Evolutionary conservation across 495 filamentous ascomycete genomes (phyloP).

Genomic region (Penicillium roqueforti): DNA sequence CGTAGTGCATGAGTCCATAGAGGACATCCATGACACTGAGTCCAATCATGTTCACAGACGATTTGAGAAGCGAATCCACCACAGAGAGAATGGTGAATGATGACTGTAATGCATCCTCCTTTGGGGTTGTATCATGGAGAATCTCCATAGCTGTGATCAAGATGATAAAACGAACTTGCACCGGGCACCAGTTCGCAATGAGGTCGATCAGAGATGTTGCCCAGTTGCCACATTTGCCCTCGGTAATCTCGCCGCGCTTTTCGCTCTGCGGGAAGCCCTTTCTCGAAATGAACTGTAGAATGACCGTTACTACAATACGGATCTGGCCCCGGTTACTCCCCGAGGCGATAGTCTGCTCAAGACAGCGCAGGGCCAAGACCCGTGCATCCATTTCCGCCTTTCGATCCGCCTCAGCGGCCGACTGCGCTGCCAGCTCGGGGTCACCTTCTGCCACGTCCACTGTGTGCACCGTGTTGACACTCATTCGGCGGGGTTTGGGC

Average conservation of each 20-base stretch:
- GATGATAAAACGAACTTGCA: constrained; percentile 87
- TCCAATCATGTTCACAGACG: constrained; percentile 86
- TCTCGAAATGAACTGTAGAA: constrained; percentile 66
- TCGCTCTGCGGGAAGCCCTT: constrained; percentile 40
- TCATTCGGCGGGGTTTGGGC: constrained; percentile 60
- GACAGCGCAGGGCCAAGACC: constrained; percentile 71
- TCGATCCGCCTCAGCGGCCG: constrained; percentile 77
- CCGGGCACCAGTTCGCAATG: constrained; percentile 77
- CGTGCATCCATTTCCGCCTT: constrained; percentile 83
- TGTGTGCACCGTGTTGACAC: constrained; percentile 72
- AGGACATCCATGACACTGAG: constrained; percentile 90
- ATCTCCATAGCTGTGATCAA: constrained; percentile 74
- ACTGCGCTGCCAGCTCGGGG: constrained; percentile 65
- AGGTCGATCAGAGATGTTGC: constrained; percentile 73
- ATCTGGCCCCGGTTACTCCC: constrained; percentile 72
- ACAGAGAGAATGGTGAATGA: constrained; percentile 70
- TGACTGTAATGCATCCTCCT: constrained; percentile 60
- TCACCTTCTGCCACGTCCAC: constrained; percentile 63
- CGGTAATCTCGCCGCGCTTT: constrained; percentile 23
- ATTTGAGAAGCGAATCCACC: constrained; percentile 74
- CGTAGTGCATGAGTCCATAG: constrained; percentile 73
- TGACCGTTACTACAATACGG: constrained; percentile 62
- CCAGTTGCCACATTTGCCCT: constrained; percentile 57
- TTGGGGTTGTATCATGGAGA: constrained; percentile 58
- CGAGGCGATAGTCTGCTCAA: constrained; percentile 73